Evolutionary conservation across 768 basidiomycete species (phyloP).

Genomic region (Saitozyma sp.): DNA sequence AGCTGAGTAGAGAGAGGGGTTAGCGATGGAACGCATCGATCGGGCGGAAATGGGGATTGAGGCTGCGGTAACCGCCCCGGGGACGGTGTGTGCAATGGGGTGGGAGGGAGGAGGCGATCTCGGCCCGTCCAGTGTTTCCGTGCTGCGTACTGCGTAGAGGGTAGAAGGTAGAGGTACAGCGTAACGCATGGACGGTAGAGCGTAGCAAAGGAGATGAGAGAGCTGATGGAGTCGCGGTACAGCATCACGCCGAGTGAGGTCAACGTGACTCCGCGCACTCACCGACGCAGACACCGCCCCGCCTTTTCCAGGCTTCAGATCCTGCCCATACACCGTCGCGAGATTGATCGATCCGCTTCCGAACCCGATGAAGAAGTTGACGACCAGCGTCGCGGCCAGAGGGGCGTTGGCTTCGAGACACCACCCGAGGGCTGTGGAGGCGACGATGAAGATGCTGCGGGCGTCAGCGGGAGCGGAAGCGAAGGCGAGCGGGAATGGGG

Average conservation of each 20-base stretch:
- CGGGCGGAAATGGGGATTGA: too few relatives aligned
- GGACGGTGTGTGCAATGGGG: conserved; percentile 12
- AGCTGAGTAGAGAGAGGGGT: conserved; percentile 23
- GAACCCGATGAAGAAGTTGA: conserved; percentile 50
- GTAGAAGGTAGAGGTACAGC: too few relatives aligned
- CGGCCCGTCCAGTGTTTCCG: too few relatives aligned
- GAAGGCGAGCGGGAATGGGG: neutral
- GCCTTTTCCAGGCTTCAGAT: conserved; percentile 50
- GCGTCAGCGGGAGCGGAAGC: neutral
- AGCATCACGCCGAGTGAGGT: neutral
- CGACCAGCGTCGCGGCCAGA: conserved; percentile 45
- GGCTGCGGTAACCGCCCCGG: conserved; percentile 14
- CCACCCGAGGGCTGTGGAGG: conserved; percentile 48
- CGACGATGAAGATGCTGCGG: conserved; percentile 35
- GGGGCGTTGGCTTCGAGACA: conserved; percentile 40
- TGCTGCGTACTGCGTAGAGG: too few relatives aligned
- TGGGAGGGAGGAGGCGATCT: neutral
- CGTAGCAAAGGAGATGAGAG: neutral
- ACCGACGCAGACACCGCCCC: conserved; percentile 51
- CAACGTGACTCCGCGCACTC: conserved; percentile 12
- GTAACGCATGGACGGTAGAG: too few relatives aligned
- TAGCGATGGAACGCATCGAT: too few relatives aligned
- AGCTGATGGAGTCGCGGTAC: neutral
- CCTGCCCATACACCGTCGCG: conserved; percentile 47
- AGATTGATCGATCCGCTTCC: conserved; percentile 29